Evolutionary conservation across 257 asterid genomes (phyloP).

Genomic region (Nicotiana noctiflora): DNA sequence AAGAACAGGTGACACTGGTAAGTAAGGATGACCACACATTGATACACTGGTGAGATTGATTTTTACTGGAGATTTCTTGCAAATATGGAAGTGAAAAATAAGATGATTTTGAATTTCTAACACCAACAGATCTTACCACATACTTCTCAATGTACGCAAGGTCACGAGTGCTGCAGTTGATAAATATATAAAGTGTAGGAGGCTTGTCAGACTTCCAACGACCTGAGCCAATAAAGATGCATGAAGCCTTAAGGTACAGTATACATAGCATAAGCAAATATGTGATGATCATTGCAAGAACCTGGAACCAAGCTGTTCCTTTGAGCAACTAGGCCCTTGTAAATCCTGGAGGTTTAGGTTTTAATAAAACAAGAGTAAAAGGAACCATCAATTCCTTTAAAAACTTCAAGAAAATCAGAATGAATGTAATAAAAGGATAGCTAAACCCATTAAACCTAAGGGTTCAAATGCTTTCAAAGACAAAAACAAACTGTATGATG

Average conservation of each 20-base stretch:
- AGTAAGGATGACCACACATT: not conserved
- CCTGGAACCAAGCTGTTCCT: not conserved
- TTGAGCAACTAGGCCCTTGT: not conserved
- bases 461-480: not conserved
- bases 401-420: not conserved
- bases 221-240: constrained; percentile 33
- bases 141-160: constrained; percentile 77
- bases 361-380: not conserved
- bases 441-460: not conserved
- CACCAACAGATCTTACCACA: constrained; percentile 56
- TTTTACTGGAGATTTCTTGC: not conserved
- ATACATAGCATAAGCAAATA: not conserved
- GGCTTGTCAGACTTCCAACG: constrained; percentile 85
- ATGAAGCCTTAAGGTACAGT: not conserved
- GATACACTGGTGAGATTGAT: not conserved
- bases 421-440: not conserved
- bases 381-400: not conserved
- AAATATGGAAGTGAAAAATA: not conserved
- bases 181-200: constrained; percentile 76
- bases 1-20: not conserved
- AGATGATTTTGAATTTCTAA: not conserved
- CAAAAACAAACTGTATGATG: not conserved
- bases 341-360: not conserved
- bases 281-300: not conserved
- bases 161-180: constrained; percentile 83